Base-by-base conservation (phyloP, 768 basidiomycete species). In the Agaricus bisporus region DNA sequence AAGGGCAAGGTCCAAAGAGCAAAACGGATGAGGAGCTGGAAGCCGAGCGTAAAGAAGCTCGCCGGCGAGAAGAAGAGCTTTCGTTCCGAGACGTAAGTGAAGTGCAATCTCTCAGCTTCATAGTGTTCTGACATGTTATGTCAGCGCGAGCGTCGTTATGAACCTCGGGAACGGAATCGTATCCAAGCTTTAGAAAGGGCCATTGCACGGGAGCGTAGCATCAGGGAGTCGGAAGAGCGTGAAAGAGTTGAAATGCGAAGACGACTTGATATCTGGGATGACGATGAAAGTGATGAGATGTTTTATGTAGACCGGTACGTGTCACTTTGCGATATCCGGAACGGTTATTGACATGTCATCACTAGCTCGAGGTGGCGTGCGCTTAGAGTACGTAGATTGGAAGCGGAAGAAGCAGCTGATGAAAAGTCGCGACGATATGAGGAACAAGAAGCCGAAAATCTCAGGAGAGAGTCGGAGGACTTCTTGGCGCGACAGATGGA, bases 401-500 rank as follows among this genome's bases (percentile, higher is more conserved):
- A 80, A 32, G 75, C 85, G 7, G 95, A 99, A 67, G 85, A 89
- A 60, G 81, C 83, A 1, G 87, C 88, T 1, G 95, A 98, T 68
- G 80, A 82, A 14, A 85, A 89, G 58, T 93, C 91, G 35, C 81
- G 90, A 14, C 72, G 79, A 26, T 84, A 84, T 55, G 95, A 97
- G 68, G 85, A 86, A 43, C 86, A 88, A 48, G 92, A 97, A 68
- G 81, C 83, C 7, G 93, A 89, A 64, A 88, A 91, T 60, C 76
- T 97, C 20, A 83, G 91, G 35, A 80, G 83, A 46, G 93, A 98
- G 68, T 93, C 92, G 0, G 95, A 98, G 68, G 88, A 84, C 58
- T 97, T 98, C 78, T 76, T 98, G 56, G 90, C 91, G 35, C 79
- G 85, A 51, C 94, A 97, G 64, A 93, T 95, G 91, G 91, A 91